These are phyloP conservation scores for Vigna unguiculata DNA, from an alignment of 306 rosid species.

Conservation along the genomic window DNA sequence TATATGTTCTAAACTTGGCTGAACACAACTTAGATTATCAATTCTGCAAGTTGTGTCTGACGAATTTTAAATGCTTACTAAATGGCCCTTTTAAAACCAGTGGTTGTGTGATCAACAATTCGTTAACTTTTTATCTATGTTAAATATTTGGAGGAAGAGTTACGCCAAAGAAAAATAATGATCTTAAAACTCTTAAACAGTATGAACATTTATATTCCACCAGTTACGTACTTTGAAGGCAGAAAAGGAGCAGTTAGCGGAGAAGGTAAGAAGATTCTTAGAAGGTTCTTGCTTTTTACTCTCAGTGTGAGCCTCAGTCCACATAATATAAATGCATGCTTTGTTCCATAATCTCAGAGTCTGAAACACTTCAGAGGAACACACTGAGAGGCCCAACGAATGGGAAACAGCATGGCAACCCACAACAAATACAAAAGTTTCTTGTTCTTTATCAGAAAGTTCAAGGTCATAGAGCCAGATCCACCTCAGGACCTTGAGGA, in stretches of 20 bases:
- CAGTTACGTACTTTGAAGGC: background rate
- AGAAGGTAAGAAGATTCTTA: constrained; percentile 32
- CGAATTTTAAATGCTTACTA: background rate
- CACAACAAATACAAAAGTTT: constrained; percentile 69
- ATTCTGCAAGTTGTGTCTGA: constrained; percentile 4
- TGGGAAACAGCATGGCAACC: constrained; percentile 49
- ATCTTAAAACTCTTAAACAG: background rate
- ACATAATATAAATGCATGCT: constrained; percentile 36
- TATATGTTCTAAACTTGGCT: background rate
- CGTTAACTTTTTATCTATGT: too few relatives aligned
- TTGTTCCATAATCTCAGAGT: constrained; percentile 13
- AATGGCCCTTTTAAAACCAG: background rate
- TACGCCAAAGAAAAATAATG: background rate
- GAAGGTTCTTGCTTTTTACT: constrained; percentile 41
- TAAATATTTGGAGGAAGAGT: too few relatives aligned
- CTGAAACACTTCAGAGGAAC: constrained; percentile 20
- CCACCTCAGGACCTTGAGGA: constrained; percentile 76
- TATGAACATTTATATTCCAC: background rate
- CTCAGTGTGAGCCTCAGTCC: background rate
- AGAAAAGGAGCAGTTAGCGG: background rate
- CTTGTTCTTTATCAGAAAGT: constrained; percentile 71
- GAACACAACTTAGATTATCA: background rate
- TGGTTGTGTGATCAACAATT: background rate
- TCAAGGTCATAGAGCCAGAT: constrained; percentile 59
- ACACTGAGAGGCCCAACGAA: constrained; percentile 8